A percentile compares a stretch with the other conserved stretches of the same genome.
Evolutionary conservation across 176 grass and related monocot species (phyloP).

Genomic region (Musa schizocarpa): DNA sequence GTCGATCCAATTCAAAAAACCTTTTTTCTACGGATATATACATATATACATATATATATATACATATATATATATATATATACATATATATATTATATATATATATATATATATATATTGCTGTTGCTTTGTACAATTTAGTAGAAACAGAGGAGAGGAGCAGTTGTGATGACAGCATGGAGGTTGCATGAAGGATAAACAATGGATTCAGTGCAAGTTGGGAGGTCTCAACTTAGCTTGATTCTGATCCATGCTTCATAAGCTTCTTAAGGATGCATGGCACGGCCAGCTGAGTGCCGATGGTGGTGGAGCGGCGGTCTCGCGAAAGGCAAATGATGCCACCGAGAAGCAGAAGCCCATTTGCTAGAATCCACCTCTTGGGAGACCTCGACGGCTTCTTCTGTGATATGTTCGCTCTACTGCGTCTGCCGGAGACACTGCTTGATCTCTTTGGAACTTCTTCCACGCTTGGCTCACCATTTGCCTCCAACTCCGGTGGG

Average conservation of each 20-base stretch:
- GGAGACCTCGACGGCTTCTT: constrained; percentile 26
- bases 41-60: too few species aligned
- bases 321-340: constrained; percentile 65
- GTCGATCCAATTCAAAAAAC: too few species aligned
- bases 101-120: too few species aligned
- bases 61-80: too few species aligned
- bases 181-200: background rate
- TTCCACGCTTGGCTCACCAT: background rate
- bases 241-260: constrained; percentile 17
- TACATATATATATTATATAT: too few species aligned
- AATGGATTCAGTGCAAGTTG: background rate
- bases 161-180: background rate
- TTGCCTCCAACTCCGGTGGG: constrained; percentile 18
- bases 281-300: constrained; percentile 56
- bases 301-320: constrained; percentile 28
- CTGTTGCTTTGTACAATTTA: background rate
- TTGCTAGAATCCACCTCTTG: constrained; percentile 36
- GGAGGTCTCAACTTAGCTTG: background rate
- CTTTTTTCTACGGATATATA: too few species aligned
- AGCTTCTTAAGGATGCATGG: constrained; percentile 75
- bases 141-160: background rate
- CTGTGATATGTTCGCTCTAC: constrained; percentile 18
- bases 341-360: constrained; percentile 60
- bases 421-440: constrained; percentile 11
- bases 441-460: background rate